Evolutionary conservation across 495 filamentous ascomycete genomes (phyloP).

Genomic region (Penicillium goetzii): DNA sequence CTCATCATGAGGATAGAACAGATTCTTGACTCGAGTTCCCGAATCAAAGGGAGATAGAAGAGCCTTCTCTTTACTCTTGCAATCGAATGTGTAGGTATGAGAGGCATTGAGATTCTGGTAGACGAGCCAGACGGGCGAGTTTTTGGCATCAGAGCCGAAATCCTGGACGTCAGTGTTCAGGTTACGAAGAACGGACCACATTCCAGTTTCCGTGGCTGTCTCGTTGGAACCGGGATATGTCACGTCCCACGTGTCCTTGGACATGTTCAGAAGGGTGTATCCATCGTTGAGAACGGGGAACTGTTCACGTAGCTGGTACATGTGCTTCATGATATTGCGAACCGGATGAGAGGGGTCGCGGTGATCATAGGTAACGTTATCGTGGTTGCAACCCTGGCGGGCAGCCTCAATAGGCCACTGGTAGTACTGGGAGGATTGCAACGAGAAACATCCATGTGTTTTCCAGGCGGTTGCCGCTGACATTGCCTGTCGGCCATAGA

Average conservation of each 20-base stretch:
- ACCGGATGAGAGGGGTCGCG: slow-evolving; percentile 69
- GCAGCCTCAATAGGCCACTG: slow-evolving; percentile 60
- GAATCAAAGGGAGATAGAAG: slow-evolving; percentile 62
- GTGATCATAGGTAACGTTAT: slow-evolving; percentile 62
- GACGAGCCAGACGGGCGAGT: slow-evolving; percentile 65
- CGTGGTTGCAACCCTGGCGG: slow-evolving; percentile 59
- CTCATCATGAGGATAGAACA: slow-evolving; percentile 66
- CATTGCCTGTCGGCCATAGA: slow-evolving; percentile 71
- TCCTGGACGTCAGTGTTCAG: slow-evolving; percentile 53
- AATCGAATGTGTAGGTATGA: slow-evolving; percentile 61
- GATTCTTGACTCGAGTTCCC: slow-evolving; percentile 60
- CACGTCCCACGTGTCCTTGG: slow-evolving; percentile 56
- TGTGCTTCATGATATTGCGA: slow-evolving; percentile 67
- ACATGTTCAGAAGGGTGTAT: slow-evolving; percentile 56
- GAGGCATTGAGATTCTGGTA: slow-evolving; percentile 63
- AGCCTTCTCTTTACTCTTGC: slow-evolving; percentile 46
- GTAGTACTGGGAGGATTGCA: slow-evolving; percentile 60
- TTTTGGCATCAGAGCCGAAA: slow-evolving; percentile 40
- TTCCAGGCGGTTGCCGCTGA: slow-evolving; percentile 67
- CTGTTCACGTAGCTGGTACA: slow-evolving; percentile 62
- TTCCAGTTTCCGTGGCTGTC: slow-evolving; percentile 61
- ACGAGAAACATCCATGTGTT: slow-evolving; percentile 66
- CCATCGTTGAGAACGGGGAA: slow-evolving; percentile 69
- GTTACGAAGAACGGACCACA: slow-evolving; percentile 66
- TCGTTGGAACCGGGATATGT: slow-evolving; percentile 56